Base-by-base conservation (phyloP, 257 asterid genomes). In the Solanum medicagineum region DNA sequence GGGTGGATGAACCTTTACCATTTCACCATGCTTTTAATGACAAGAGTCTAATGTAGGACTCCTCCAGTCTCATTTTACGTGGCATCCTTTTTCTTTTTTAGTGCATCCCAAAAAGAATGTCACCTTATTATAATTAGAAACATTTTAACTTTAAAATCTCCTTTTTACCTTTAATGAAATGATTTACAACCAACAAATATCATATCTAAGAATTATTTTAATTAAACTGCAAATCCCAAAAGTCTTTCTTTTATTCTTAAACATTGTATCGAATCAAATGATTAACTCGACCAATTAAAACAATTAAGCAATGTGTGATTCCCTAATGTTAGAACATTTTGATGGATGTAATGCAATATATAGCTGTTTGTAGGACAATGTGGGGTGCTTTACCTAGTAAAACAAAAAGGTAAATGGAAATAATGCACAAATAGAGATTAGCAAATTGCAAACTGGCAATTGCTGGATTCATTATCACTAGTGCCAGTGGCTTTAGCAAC, bases 391-490 rank as follows among this genome's bases (percentile, higher is more conserved):
- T 88, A 88, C 91, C 90, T 85, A 87, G 91, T 86, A 87, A 89
- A 90, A 86, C 51, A 87, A 62, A 89, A 80, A 87, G 40, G 80
- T 63, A 86, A 84, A 87, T 85, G 85, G 81, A 62, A 83, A 83
- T 49, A 81, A 84, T 29, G 80, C 29, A 79, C 24, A 53, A 83
- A 71, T 75, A 86, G 87, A 81, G 42, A 63, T 12, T 9, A 65
- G 42, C 71, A 9, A 81, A 54, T 83, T 88, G 85, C 93, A 89
- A 90, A 91, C 93, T 95, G 98, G 98, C 92, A 91, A 92, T 92
- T 89, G 97, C 96, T 92, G 97, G 95, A 92, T 85, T 90, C 95
- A 93, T 93, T 86, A 94, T 93, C 54, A 81, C 85, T 53, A 65
- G 29, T 81, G 65, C 86, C 86, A 84, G 85, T 86, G 68, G 57